Percentiles rank a stretch among this genome's conserved stretches.
Evolutionary conservation across 306 rosid species (phyloP).

Genomic region (Quercus glauca): DNA sequence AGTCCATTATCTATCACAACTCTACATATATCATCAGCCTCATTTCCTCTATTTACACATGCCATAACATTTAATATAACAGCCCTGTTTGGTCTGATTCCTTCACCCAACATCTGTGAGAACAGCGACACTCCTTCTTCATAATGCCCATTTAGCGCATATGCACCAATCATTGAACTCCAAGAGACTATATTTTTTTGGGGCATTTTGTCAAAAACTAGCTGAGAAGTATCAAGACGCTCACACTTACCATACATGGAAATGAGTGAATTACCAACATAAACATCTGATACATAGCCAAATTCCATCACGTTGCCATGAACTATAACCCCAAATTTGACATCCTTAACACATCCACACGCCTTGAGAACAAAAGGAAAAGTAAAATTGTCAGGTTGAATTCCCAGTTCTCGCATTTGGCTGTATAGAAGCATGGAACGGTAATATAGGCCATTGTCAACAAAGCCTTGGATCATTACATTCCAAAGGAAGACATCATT

Average conservation of each 20-base stretch:
- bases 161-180: slow-evolving; percentile 47
- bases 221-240: slow-evolving; percentile 17
- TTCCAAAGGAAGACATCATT: slow-evolving; percentile 37
- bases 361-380: slow-evolving; percentile 47
- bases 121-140: slow-evolving; percentile 22
- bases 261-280: slow-evolving; percentile 37
- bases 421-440: slow-evolving; percentile 24
- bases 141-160: slow-evolving; percentile 21
- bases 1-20: slow-evolving; percentile 11
- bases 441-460: slow-evolving; percentile 26
- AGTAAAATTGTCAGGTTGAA: slow-evolving; percentile 33
- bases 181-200: slow-evolving; percentile 34
- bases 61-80: slow-evolving; percentile 41
- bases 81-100: slow-evolving; percentile 30
- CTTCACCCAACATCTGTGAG: slow-evolving; percentile 25
- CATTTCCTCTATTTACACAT: slow-evolving; percentile 26
- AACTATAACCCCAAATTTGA: slow-evolving; percentile 20
- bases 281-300: slow-evolving; percentile 24
- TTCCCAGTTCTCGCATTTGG: slow-evolving; percentile 25
- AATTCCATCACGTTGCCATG: slow-evolving; percentile 19
- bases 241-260: slow-evolving; percentile 40
- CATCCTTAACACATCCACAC: slow-evolving; percentile 17
- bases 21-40: slow-evolving; percentile 26
- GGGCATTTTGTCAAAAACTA: slow-evolving; percentile 34
- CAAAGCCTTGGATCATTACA: slow-evolving; percentile 42